These are phyloP conservation scores for Persicaria tinctoria DNA, from an alignment of 148 eudicot species.

Conservation along the genomic window DNA sequence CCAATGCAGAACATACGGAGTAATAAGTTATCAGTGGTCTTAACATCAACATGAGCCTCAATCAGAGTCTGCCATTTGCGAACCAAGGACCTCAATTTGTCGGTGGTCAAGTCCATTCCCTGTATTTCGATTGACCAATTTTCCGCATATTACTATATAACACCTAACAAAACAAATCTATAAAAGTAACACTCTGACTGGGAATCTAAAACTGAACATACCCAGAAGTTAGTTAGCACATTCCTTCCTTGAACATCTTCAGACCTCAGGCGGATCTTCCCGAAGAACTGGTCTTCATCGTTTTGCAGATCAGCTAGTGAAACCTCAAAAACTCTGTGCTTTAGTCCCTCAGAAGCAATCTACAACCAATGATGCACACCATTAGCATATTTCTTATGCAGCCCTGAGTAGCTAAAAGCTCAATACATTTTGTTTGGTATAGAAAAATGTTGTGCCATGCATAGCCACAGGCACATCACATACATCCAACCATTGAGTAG, in stretches of 20 bases:
- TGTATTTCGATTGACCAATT: background rate
- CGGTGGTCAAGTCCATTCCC: conserved; percentile 31
- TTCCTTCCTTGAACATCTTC: conserved; percentile 27
- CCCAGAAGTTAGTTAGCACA: conserved; percentile 26
- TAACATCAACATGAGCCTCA: conserved; percentile 26
- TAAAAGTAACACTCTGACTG: background rate
- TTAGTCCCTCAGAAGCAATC: conserved; percentile 22
- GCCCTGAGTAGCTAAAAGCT: no score
- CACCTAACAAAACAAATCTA: background rate
- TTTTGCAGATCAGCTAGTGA: conserved; percentile 14
- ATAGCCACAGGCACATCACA: no score
- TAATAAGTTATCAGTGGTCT: conserved; percentile 23
- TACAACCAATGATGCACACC: background rate
- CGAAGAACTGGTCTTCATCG: conserved; percentile 25
- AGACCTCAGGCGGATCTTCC: conserved; percentile 22
- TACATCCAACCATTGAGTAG: no score
- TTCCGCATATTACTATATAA: background rate
- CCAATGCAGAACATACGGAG: conserved; percentile 27
- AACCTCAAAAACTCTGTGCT: conserved; percentile 18
- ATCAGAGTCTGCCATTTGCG: conserved; percentile 28
- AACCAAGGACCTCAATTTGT: conserved; percentile 25
- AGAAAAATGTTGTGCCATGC: no score
- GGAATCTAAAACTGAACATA: background rate
- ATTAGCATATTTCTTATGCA: background rate
- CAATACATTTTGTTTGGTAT: no score